Conservation (phyloP, 306 rosid genomes). For the Vicia sativa region DNA sequence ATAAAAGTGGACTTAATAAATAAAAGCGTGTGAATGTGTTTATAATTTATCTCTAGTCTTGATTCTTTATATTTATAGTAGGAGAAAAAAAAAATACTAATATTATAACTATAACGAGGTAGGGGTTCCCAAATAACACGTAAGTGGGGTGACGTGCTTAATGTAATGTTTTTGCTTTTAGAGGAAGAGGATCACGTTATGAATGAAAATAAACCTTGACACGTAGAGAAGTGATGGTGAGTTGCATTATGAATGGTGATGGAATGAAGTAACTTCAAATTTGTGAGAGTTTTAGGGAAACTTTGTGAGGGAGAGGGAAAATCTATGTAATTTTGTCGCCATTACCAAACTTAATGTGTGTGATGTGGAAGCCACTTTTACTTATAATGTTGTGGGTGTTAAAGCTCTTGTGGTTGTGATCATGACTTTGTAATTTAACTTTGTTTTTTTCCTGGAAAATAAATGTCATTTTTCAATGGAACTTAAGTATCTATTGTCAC, state of each 20-base stretch:
- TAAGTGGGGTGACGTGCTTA: slow-evolving; percentile 43
- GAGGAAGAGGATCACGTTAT: neutral
- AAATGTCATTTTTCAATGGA: slow-evolving; percentile 30
- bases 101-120: slow-evolving; percentile 11
- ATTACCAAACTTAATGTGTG: slow-evolving; percentile 30
- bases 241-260: neutral
- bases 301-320: neutral
- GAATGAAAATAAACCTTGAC: neutral
- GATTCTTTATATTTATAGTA: too few relatives aligned
- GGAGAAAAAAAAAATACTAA: too few relatives aligned
- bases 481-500: slow-evolving; percentile 9
- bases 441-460: slow-evolving; percentile 1
- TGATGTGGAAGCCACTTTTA: slow-evolving; percentile 41
- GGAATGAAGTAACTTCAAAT: neutral
- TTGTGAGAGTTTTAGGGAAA: neutral
- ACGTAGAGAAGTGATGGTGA: neutral
- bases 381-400: slow-evolving; percentile 17
- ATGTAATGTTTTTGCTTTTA: slow-evolving; percentile 7
- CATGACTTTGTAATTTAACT: neutral
- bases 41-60: too few relatives aligned
- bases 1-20: too few relatives aligned
- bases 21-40: too few relatives aligned
- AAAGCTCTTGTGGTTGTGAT: slow-evolving; percentile 6
- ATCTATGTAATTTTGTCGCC: slow-evolving; percentile 7
- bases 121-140: slow-evolving; percentile 62